Evolutionary conservation across 108 stramenopile genomes (phyloP), one percentile per base, ranked within the genome.

Genomic region (Pelagomonas calceolata): DNA sequence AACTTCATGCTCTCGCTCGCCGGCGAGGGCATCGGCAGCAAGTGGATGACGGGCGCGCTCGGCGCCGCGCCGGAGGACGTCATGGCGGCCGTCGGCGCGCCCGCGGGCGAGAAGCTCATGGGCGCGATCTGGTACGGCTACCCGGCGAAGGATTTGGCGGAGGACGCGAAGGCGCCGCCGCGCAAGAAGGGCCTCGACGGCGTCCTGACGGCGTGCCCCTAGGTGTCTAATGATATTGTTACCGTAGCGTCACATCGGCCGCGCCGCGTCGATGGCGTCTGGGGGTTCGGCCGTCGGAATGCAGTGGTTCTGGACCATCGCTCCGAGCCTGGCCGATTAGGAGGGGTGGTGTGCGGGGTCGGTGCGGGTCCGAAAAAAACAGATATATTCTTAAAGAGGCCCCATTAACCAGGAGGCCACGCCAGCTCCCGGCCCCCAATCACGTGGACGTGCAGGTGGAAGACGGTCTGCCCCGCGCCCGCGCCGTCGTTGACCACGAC

Each of bases 401-500:
- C n/a, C n/a, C 39, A 17, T 75, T 72, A 83, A 30, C 84, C 84
- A 30, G 84, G 84, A 0, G 84, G 84, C 84, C 84, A 85, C 30
- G 68, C 63, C 65, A 85, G 69, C 46, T 78, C 76, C 9, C 81
- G 70, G 18, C 84, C 84, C 26, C 82, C 86, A 30, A 85, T 69
- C 66, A 81, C 66, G 73, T 77, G 76, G 51, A 87, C 77, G 70
- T 83, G 84, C 5, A 85, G 70, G 66, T 85, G 86, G 71, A 71
- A 80, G 63, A 87, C 85, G 35, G 78, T 76, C 73, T 87, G 86
- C 36, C 82, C 78, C 0, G 80, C 86, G 12, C 85, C 43, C n/a
- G 60, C 66, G 44, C 86, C 86, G 68, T 85, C 84, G 70, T 87
- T 87, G 37, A 87, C 60, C 36, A 85, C 83, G n/a, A 76, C 17